Conservation (phyloP, 2,329 filamentous ascomycete species). For the Apiospora pterosperma region DNA sequence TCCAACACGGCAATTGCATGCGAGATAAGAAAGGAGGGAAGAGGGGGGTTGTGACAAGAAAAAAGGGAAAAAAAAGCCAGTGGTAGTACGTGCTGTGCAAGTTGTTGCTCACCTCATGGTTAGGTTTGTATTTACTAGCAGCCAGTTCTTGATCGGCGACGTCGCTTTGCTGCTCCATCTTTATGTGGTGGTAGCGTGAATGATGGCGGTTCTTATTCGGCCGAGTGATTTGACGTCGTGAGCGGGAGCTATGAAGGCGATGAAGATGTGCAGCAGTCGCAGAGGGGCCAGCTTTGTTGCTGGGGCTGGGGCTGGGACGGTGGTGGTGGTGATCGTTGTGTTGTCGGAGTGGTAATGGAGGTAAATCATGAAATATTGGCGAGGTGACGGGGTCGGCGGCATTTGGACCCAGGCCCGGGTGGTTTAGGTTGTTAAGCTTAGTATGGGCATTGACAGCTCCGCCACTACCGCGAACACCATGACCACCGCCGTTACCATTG, state of each 20-base stretch:
- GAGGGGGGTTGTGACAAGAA: neutral
- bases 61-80: neutral
- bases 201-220: slow-evolving; percentile 2
- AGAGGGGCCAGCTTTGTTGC: neutral
- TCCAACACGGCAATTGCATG: neutral
- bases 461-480: neutral
- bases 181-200: slow-evolving; percentile 17
- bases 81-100: slow-evolving; percentile 11
- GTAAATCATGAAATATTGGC: slow-evolving; percentile 17
- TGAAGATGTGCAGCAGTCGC: neutral
- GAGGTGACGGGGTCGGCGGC: slow-evolving; percentile 19
- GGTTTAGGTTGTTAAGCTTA: neutral
- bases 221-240: neutral
- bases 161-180: slow-evolving; percentile 37
- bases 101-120: slow-evolving; percentile 46
- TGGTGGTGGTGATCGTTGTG: slow-evolving; percentile 10
- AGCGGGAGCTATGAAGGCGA: neutral
- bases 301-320: slow-evolving; percentile 10
- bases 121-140: slow-evolving; percentile 55
- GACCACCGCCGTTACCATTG: slow-evolving; percentile 6
- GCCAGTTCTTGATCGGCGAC: slow-evolving; percentile 59
- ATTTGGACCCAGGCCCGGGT: slow-evolving; percentile 8
- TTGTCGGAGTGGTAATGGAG: slow-evolving; percentile 4
- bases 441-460: neutral
- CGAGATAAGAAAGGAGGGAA: neutral